phyloP scores from a whole-genome alignment of 768 basidiomycete genomes.

The Galerina sulciceps region DNA sequence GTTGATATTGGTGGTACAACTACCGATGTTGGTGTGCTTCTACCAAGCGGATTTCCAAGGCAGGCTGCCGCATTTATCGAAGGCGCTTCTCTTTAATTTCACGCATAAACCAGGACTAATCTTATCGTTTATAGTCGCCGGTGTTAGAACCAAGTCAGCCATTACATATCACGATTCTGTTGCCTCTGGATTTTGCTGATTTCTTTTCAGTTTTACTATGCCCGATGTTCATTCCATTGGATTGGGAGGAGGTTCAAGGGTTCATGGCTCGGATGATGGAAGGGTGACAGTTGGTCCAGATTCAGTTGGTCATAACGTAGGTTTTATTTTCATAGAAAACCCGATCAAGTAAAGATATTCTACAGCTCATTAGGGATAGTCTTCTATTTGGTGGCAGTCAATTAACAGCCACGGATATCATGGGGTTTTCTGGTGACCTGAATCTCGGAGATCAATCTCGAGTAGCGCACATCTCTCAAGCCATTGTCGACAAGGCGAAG shows the following conservation, averaged over 20 bases:
- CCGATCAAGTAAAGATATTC: neutral
- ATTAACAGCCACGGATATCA: slow-evolving; percentile 66
- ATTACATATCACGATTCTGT: neutral
- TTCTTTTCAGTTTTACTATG: slow-evolving; percentile 47
- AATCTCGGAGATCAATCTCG: slow-evolving; percentile 23
- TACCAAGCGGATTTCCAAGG: slow-evolving; percentile 62
- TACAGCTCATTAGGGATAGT: slow-evolving; percentile 44
- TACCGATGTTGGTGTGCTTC: slow-evolving; percentile 64
- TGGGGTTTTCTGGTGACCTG: slow-evolving; percentile 35
- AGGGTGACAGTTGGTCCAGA: slow-evolving; percentile 63
- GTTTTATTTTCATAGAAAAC: neutral
- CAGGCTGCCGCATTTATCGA: slow-evolving; percentile 68
- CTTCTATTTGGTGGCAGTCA: slow-evolving; percentile 58
- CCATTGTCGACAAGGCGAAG: slow-evolving; percentile 17
- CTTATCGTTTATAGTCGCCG: slow-evolving; percentile 42
- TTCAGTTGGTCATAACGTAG: slow-evolving; percentile 59
- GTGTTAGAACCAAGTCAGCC: slow-evolving; percentile 54
- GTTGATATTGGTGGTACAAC: slow-evolving; percentile 72
- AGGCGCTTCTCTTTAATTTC: slow-evolving; percentile 14
- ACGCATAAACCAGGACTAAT: neutral
- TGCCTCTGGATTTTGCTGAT: neutral
- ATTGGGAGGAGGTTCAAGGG: slow-evolving; percentile 65
- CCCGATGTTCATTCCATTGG: slow-evolving; percentile 62
- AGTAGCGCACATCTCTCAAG: slow-evolving; percentile 16
- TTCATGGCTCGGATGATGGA: slow-evolving; percentile 38